Conservation (phyloP, 768 basidiomycete genomes). For the Suillus clintonianus region DNA sequence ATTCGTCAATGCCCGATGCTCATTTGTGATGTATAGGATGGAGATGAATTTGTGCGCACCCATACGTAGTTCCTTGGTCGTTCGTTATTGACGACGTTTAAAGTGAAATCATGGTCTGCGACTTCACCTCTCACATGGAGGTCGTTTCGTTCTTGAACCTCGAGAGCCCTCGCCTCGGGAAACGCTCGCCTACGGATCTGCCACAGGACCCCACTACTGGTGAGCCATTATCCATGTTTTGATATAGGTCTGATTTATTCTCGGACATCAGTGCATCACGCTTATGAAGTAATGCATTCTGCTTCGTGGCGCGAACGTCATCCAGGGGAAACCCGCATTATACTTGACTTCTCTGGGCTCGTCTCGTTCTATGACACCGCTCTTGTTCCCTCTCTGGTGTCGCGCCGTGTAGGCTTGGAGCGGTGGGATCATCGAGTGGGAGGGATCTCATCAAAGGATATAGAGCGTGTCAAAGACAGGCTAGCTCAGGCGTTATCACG, state of each 20-base stretch:
- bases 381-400: conserved; percentile 19
- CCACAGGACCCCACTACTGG: background rate
- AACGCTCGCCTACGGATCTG: too few species aligned
- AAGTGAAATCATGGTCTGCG: conserved; percentile 52
- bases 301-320: conserved; percentile 22
- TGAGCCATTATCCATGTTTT: background rate
- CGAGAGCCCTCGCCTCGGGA: background rate
- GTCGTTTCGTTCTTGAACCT: conserved; percentile 42
- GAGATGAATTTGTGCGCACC: conserved; percentile 48
- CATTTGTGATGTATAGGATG: conserved; percentile 34
- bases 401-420: conserved; percentile 13
- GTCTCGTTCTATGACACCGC: conserved; percentile 31
- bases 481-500: conserved; percentile 8
- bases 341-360: conserved; percentile 18
- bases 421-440: conserved; percentile 23
- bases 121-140: conserved; percentile 43
- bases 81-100: background rate
- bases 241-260: background rate
- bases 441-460: conserved; percentile 16
- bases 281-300: conserved; percentile 15
- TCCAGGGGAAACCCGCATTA: conserved; percentile 28
- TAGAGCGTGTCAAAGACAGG: conserved; percentile 4
- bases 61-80: background rate
- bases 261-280: background rate
- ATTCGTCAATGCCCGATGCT: background rate